phyloP scores from a whole-genome alignment of 2,329 filamentous ascomycete genomes.

The Fusarium mangiferae region DNA sequence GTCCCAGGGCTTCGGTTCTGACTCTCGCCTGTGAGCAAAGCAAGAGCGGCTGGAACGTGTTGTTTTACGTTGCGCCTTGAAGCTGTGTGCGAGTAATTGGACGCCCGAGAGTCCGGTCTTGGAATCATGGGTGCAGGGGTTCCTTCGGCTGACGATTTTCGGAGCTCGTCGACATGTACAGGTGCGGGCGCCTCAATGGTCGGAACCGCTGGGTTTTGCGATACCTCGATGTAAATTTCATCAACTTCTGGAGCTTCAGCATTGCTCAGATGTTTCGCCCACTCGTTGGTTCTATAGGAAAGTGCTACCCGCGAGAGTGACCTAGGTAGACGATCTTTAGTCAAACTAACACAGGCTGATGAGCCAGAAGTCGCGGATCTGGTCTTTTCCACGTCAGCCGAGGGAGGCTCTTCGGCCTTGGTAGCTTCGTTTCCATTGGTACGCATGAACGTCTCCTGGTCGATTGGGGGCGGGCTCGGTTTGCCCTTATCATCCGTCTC shows the following conservation, averaged over 20 bases:
- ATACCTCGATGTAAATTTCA: constrained; percentile 62
- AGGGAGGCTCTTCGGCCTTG: constrained; percentile 11
- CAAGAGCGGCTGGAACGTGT: constrained; percentile 38
- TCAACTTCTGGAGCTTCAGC: constrained; percentile 79
- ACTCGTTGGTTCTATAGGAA: constrained; percentile 92
- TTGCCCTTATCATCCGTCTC: constrained; percentile 37
- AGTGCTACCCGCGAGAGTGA: constrained; percentile 80
- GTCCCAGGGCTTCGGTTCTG: constrained; percentile 38
- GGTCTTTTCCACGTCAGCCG: constrained; percentile 46
- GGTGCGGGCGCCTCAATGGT: constrained; percentile 65
- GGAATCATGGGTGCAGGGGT: constrained; percentile 48
- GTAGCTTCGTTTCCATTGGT: constrained; percentile 2
- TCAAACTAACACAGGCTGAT: constrained; percentile 61
- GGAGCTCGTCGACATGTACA: constrained; percentile 71
- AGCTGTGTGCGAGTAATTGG: constrained; percentile 33
- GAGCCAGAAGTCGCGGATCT: constrained; percentile 56
- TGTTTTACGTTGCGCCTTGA: constrained; percentile 37
- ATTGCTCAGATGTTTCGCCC: constrained; percentile 87
- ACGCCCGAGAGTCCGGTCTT: constrained; percentile 46
- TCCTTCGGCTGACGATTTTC: constrained; percentile 69
- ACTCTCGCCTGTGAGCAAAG: constrained; percentile 39
- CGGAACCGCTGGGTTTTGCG: not conserved
- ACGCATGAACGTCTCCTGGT: constrained; percentile 16
- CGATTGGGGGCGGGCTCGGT: constrained; percentile 10
- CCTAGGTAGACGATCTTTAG: constrained; percentile 72